These are phyloP conservation scores for Xylaria sp. DNA, from an alignment of 2,329 filamentous ascomycete genomes.

Conservation along the genomic window DNA sequence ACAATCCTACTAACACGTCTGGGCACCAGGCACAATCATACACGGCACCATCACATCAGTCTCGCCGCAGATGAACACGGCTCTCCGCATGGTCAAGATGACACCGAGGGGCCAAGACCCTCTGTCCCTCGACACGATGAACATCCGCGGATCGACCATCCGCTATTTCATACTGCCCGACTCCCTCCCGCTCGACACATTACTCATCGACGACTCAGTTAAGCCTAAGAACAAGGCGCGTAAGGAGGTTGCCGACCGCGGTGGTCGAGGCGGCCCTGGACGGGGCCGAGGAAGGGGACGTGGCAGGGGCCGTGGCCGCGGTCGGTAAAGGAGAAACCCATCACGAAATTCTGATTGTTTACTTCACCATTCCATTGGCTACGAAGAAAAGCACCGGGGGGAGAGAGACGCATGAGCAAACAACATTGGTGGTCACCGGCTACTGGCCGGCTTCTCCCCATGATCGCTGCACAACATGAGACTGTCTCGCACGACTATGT, in stretches of 20 bases:
- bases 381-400: constrained; percentile 1
- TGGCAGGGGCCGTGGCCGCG: constrained; percentile 63
- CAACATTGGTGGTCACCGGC: neutral
- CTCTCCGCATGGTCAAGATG: constrained; percentile 96
- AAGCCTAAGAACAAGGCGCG: constrained; percentile 99
- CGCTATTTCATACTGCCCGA: constrained; percentile 97
- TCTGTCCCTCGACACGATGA: constrained; percentile 92
- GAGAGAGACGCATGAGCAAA: constrained; percentile 17
- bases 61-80: constrained; percentile 98
- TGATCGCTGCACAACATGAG: constrained; percentile 13
- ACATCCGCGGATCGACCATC: constrained; percentile 94
- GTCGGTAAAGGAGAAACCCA: constrained; percentile 31
- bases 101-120: constrained; percentile 88
- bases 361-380: constrained; percentile 4
- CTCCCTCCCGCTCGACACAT: constrained; percentile 91
- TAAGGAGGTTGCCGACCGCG: constrained; percentile 80
- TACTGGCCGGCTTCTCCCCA: neutral
- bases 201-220: constrained; percentile 94
- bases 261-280: constrained; percentile 64
- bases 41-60: constrained; percentile 97
- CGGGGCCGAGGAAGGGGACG: constrained; percentile 64
- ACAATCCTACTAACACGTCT: constrained; percentile 20
- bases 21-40: constrained; percentile 83
- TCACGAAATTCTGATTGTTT: constrained; percentile 1
- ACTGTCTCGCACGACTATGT: constrained; percentile 1